These are phyloP conservation scores for Thraustochytrium sp. DNA, from an alignment of 352 stramenopile species.

Conservation along the genomic window DNA sequence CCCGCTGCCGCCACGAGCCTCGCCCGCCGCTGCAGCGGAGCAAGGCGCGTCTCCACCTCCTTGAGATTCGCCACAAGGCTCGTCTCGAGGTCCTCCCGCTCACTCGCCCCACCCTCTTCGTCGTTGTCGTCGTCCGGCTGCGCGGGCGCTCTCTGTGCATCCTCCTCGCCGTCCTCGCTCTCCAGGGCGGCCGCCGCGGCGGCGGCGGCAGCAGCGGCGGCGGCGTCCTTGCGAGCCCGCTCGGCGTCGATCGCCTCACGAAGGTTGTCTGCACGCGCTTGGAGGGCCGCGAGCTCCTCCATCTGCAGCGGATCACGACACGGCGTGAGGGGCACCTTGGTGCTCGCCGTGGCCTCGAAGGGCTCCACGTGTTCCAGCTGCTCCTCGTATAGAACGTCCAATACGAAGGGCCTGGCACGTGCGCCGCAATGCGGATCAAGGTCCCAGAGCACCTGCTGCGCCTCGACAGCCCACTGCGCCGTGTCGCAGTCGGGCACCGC, in stretches of 20 bases:
- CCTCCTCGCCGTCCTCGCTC: neutral
- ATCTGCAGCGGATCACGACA: neutral
- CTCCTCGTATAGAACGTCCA: slow-evolving; percentile 12
- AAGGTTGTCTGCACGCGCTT: neutral
- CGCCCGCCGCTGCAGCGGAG: neutral
- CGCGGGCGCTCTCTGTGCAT: neutral
- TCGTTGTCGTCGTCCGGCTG: neutral
- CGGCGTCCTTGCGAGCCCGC: too few species aligned
- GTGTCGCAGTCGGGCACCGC: neutral
- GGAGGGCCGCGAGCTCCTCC: neutral
- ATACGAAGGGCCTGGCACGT: neutral
- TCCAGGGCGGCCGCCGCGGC: neutral
- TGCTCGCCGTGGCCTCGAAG: neutral
- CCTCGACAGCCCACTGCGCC: neutral
- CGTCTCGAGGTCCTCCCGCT: neutral
- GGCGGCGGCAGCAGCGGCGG: too few species aligned
- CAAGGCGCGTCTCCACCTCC: neutral
- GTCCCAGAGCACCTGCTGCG: slow-evolving; percentile 13
- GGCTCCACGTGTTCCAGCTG: neutral
- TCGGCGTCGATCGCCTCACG: neutral
- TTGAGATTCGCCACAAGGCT: neutral
- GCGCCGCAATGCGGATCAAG: neutral
- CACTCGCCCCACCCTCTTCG: neutral
- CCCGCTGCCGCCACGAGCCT: neutral
- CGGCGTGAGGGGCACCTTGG: neutral